Conservation (phyloP, 2,329 filamentous ascomycete genomes). For the Pseudocercospora musae region DNA sequence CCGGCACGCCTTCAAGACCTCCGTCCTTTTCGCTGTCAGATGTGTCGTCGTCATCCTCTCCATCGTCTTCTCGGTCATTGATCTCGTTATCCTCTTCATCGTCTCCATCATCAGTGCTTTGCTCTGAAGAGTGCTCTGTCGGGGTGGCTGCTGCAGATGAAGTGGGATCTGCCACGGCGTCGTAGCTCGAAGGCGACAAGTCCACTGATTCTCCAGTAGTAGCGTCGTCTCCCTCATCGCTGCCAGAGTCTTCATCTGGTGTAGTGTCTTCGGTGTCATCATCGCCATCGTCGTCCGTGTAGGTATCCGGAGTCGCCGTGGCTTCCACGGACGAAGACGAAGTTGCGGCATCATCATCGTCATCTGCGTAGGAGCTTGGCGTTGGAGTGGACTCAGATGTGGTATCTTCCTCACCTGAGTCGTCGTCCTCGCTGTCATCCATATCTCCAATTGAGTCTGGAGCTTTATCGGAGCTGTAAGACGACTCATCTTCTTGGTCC, state of each 20-base stretch:
- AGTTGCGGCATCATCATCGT: background rate
- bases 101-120: background rate
- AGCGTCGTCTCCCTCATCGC: background rate
- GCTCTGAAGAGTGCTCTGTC: background rate
- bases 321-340: background rate
- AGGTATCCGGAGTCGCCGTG: background rate
- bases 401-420: background rate
- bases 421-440: background rate
- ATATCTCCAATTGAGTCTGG: background rate
- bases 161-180: background rate
- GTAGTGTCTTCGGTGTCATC: background rate
- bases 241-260: background rate
- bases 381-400: background rate
- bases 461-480: background rate
- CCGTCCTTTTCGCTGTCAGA: background rate
- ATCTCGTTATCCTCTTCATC: background rate
- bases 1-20: background rate
- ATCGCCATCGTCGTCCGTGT: background rate
- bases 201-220: background rate
- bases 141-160: background rate
- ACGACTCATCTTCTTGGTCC: background rate
- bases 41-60: background rate
- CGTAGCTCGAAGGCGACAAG: background rate
- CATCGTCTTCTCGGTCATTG: background rate
- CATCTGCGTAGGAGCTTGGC: background rate